A percentile compares a stretch with the other conserved stretches of the same genome.
Evolutionary conservation across 2,329 filamentous ascomycete species (phyloP).

Genomic region (Trichoderma atroviride): DNA sequence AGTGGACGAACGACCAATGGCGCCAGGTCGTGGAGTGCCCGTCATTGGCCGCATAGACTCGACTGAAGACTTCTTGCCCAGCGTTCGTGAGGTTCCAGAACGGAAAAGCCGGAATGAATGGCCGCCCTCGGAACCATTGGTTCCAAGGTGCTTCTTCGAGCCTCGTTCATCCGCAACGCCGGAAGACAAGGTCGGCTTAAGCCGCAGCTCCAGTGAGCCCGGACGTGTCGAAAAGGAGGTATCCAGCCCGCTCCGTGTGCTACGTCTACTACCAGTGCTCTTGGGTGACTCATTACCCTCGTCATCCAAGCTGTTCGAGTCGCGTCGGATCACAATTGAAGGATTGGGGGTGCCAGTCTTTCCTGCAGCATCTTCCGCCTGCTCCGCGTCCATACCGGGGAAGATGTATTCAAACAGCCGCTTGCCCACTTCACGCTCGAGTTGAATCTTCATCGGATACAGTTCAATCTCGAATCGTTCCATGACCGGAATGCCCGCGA

Average conservation of each 20-base stretch:
- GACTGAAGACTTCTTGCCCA: slow-evolving; percentile 57
- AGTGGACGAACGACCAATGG: slow-evolving; percentile 50
- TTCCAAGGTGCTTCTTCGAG: slow-evolving; percentile 50
- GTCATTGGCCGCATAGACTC: slow-evolving; percentile 54
- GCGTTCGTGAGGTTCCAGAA: slow-evolving; percentile 47
- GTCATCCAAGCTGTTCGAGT: slow-evolving; percentile 43
- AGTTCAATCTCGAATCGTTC: slow-evolving; percentile 95
- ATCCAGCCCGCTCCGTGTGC: slow-evolving; percentile 42
- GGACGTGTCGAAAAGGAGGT: slow-evolving; percentile 62
- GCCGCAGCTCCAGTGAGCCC: slow-evolving; percentile 76
- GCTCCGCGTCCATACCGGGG: slow-evolving; percentile 72
- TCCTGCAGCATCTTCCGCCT: slow-evolving; percentile 44
- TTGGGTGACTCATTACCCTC: slow-evolving; percentile 52
- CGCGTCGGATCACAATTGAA: slow-evolving; percentile 58
- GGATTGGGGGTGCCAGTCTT: slow-evolving; percentile 66
- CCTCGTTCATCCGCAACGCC: slow-evolving; percentile 44
- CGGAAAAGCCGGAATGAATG: slow-evolving; percentile 58
- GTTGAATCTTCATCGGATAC: slow-evolving; percentile 89
- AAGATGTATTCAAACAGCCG: slow-evolving; percentile 97
- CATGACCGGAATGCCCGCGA: slow-evolving; percentile 95
- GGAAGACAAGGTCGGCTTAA: slow-evolving; percentile 78
- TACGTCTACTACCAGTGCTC: slow-evolving; percentile 44
- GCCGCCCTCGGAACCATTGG: slow-evolving; percentile 51
- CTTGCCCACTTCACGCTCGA: slow-evolving; percentile 90
- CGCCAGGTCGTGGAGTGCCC: slow-evolving; percentile 46